Conservation (phyloP, 2,329 filamentous ascomycete species). For the Aspergillus sp. region DNA sequence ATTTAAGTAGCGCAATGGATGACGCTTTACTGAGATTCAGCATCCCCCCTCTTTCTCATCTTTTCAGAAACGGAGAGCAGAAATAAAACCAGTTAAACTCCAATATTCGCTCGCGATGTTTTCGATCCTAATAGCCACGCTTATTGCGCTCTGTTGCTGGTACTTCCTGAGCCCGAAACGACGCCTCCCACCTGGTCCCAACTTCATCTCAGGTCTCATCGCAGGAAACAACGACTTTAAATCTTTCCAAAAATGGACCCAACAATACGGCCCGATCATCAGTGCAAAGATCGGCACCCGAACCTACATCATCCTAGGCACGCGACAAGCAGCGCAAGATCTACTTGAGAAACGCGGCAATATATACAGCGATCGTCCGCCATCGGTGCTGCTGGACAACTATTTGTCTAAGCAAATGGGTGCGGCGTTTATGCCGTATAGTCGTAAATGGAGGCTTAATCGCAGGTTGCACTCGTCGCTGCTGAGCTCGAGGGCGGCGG, state of each 20-base stretch:
- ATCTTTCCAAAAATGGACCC: constrained; percentile 21
- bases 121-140: too few relatives aligned
- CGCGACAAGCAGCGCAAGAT: constrained; percentile 26
- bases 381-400: constrained; percentile 18
- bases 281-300: constrained; percentile 24
- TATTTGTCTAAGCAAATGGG: constrained; percentile 30
- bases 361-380: constrained; percentile 35
- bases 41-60: too few relatives aligned
- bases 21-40: too few relatives aligned
- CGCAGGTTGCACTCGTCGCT: constrained; percentile 39
- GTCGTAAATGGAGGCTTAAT: constrained; percentile 41
- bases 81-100: too few relatives aligned
- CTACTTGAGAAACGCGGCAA: constrained; percentile 33
- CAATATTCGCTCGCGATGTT: too few relatives aligned
- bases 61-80: too few relatives aligned
- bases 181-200: constrained; percentile 7
- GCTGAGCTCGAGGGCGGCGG: constrained; percentile 39
- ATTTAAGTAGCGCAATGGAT: too few relatives aligned
- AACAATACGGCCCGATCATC: constrained; percentile 30
- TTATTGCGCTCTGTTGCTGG: too few relatives aligned
- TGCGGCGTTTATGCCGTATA: constrained; percentile 46
- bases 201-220: constrained; percentile 2
- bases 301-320: constrained; percentile 30
- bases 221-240: constrained; percentile 2
- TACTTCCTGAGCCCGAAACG: background rate